Conservation (phyloP, 345 rosid species). For the Hypericum androsaemum region DNA sequence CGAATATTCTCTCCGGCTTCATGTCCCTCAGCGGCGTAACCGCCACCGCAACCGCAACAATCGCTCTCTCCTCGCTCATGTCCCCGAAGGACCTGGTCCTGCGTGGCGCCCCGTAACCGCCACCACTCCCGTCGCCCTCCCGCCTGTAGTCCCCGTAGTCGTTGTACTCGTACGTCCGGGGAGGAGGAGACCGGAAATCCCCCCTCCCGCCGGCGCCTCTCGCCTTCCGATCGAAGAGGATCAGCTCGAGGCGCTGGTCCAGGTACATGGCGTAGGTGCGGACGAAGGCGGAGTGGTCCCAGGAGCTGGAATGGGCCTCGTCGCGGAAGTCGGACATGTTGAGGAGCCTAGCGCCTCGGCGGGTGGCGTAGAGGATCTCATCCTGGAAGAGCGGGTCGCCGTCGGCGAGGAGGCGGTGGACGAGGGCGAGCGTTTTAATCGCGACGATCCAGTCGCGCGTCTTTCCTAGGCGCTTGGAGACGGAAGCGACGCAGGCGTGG, state of each 20-base stretch:
- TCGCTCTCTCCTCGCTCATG: conserved; percentile 45
- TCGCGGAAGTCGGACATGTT: conserved; percentile 82
- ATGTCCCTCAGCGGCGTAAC: conserved; percentile 67
- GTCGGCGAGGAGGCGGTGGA: conserved; percentile 60
- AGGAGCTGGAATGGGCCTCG: conserved; percentile 87
- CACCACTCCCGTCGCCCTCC: conserved; percentile 29
- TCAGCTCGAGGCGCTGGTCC: conserved; percentile 62
- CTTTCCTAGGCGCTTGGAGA: conserved; percentile 63
- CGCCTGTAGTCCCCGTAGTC: conserved; percentile 45
- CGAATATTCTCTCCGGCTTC: conserved; percentile 68
- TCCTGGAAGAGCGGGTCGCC: conserved; percentile 63
- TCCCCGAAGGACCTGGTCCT: conserved; percentile 76
- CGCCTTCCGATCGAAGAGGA: conserved; percentile 47
- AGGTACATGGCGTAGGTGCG: conserved; percentile 65
- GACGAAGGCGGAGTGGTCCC: conserved; percentile 87
- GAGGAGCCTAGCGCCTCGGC: conserved; percentile 63
- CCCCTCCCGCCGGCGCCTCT: conserved; percentile 12
- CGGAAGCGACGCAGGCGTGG: conserved; percentile 58
- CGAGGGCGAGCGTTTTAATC: conserved; percentile 55
- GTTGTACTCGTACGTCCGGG: conserved; percentile 38
- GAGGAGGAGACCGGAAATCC: conserved; percentile 66
- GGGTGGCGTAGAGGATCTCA: conserved; percentile 59
- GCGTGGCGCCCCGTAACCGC: conserved; percentile 30
- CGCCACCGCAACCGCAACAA: conserved; percentile 13
- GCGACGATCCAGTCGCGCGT: conserved; percentile 96